phyloP scores from a whole-genome alignment of 2,329 filamentous ascomycete genomes.

The Pezicula carpinea region DNA sequence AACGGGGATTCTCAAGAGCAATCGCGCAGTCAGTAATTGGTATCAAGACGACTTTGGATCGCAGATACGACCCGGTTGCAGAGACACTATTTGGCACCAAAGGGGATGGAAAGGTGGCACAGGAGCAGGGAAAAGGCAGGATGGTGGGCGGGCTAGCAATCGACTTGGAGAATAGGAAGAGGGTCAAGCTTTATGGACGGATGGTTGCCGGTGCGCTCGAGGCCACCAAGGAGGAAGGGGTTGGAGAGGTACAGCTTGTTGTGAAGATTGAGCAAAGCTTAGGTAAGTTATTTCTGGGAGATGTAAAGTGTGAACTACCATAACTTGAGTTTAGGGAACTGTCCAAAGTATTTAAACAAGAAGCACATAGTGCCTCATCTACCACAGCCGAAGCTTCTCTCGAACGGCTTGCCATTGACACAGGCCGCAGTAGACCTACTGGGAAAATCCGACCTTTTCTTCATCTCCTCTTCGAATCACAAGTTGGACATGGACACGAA shows the following conservation, averaged over 20 bases:
- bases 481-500: conserved; percentile 75
- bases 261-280: conserved; percentile 67
- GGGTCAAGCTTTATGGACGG: conserved; percentile 69
- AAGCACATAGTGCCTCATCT: conserved; percentile 55
- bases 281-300: conserved; percentile 31
- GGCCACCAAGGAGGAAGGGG: conserved; percentile 24
- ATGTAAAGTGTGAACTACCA: conserved; percentile 7
- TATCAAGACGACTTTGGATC: conserved; percentile 56
- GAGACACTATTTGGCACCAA: conserved; percentile 51
- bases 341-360: conserved; percentile 81
- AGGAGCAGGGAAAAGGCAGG: conserved; percentile 34
- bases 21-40: conserved; percentile 61
- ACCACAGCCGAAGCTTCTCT: conserved; percentile 48
- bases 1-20: conserved; percentile 60
- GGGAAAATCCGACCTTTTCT: conserved; percentile 66
- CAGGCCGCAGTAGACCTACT: conserved; percentile 44
- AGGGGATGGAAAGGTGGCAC: conserved; percentile 35
- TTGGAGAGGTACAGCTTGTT: conserved; percentile 47
- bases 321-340: conserved; percentile 53
- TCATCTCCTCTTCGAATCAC: conserved; percentile 65
- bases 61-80: conserved; percentile 64
- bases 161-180: conserved; percentile 60
- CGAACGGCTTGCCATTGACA: conserved; percentile 33
- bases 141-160: conserved; percentile 60
- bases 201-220: conserved; percentile 61